Conservation (phyloP, 345 rosid genomes). For the Dimocarpus longan region DNA sequence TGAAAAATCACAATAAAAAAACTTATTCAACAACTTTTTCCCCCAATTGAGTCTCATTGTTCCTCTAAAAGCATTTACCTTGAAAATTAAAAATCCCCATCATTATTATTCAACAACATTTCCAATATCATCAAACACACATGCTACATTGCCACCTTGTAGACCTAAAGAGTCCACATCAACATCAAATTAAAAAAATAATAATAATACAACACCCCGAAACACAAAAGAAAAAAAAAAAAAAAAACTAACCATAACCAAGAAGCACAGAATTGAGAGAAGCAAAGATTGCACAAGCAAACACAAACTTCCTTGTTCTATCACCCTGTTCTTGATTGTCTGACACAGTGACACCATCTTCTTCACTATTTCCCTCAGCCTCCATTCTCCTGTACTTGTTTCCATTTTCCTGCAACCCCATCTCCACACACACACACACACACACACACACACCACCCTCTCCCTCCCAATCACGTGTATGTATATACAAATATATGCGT, state of each 20-base stretch:
- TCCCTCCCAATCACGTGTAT: neutral
- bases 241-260: slow-evolving; percentile 53
- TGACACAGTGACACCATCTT: slow-evolving; percentile 16
- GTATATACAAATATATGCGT: neutral
- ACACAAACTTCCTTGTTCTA: slow-evolving; percentile 34
- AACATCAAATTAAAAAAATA: neutral
- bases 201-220: too few species aligned
- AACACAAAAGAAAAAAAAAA: too few species aligned
- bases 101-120: neutral
- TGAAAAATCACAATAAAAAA: neutral
- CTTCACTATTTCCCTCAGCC: slow-evolving; percentile 24
- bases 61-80: neutral
- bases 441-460: neutral
- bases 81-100: neutral
- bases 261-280: slow-evolving; percentile 73
- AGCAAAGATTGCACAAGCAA: slow-evolving; percentile 61
- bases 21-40: neutral
- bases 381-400: slow-evolving; percentile 33
- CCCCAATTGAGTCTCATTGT: neutral
- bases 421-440: neutral
- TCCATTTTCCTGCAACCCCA: slow-evolving; percentile 30
- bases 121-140: neutral
- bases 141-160: neutral
- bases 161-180: neutral
- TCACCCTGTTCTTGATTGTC: neutral